These are phyloP conservation scores for Blastosporella zonata DNA, from an alignment of 1,284 basidiomycete species.

Conservation along the genomic window DNA sequence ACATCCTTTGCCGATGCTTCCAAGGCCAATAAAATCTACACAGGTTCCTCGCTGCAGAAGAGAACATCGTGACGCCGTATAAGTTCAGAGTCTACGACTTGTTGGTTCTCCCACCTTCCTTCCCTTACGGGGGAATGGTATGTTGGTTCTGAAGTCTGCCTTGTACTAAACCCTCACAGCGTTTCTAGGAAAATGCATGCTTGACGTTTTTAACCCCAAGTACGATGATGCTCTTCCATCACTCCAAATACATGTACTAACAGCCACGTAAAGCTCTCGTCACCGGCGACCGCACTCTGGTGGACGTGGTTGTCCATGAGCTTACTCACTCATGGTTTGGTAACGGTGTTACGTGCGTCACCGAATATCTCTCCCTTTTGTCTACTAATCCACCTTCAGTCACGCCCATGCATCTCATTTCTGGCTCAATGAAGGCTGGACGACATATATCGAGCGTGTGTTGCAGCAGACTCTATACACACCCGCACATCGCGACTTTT, in stretches of 20 bases:
- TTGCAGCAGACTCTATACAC: constrained; percentile 75
- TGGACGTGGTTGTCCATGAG: constrained; percentile 85
- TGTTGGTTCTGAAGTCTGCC: constrained; percentile 20
- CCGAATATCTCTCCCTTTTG: background rate
- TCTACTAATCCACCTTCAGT: constrained; percentile 29
- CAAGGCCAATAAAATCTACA: background rate
- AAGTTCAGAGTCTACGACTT: constrained; percentile 90
- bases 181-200: constrained; percentile 74
- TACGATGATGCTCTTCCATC: constrained; percentile 29
- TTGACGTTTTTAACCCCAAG: constrained; percentile 87
- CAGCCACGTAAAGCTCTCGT: constrained; percentile 55
- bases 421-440: constrained; percentile 95
- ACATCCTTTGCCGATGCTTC: background rate
- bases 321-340: constrained; percentile 84
- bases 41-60: constrained; percentile 77
- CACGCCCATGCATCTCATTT: constrained; percentile 75
- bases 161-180: constrained; percentile 8
- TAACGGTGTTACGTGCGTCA: constrained; percentile 74
- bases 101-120: constrained; percentile 90
- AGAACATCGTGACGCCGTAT: constrained; percentile 75
- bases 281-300: constrained; percentile 80
- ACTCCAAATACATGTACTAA: background rate
- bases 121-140: constrained; percentile 91
- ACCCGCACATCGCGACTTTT: constrained; percentile 80
- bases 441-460: constrained; percentile 90